phyloP scores from a whole-genome alignment of 495 filamentous ascomycete genomes.

The Elasticomyces elasticus region DNA sequence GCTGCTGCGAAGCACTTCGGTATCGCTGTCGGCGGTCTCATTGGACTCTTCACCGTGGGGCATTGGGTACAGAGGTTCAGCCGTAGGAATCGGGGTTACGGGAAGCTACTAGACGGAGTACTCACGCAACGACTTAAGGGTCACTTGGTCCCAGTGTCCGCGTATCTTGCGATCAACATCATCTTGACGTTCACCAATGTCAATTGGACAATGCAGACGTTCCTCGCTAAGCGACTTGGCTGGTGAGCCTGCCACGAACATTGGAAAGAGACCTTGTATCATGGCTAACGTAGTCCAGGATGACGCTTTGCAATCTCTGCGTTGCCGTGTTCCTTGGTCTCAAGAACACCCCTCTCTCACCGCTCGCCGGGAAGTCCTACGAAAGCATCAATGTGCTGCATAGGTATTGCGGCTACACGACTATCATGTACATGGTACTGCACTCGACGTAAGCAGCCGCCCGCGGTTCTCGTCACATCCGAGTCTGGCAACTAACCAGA shows the following conservation, averaged over 20 bases:
- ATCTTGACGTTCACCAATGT: neutral
- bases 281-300: constrained; percentile 31
- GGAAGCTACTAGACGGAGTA: neutral
- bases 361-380: constrained; percentile 49
- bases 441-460: constrained; percentile 30
- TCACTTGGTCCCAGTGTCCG: neutral
- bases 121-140: too few relatives aligned
- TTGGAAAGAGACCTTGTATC: too few relatives aligned
- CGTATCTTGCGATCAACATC: neutral
- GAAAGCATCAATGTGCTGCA: constrained; percentile 52
- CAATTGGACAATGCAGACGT: neutral
- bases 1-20: constrained; percentile 1
- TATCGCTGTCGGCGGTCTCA: neutral
- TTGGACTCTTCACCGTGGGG: neutral
- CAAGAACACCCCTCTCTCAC: constrained; percentile 50
- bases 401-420: constrained; percentile 47
- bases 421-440: constrained; percentile 36
- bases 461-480: too few relatives aligned
- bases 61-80: neutral
- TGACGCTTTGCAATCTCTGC: constrained; percentile 43
- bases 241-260: too few relatives aligned
- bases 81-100: neutral
- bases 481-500: too few relatives aligned
- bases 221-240: neutral
- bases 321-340: constrained; percentile 50